Conservation (phyloP, 2,329 filamentous ascomycete genomes). For the Botryotinia narcissicola region DNA sequence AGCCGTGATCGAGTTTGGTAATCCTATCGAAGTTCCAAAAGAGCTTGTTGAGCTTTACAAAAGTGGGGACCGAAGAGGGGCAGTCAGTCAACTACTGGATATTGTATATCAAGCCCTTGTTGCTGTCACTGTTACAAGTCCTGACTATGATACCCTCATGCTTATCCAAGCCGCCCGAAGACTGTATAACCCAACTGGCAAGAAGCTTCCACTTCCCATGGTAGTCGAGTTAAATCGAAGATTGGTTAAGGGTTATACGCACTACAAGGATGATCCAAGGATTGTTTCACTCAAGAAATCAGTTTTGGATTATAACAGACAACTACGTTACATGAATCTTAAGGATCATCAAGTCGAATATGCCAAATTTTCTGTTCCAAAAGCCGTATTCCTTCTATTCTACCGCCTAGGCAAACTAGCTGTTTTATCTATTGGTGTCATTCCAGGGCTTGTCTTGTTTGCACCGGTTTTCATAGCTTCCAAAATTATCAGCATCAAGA, state of each 20-base stretch:
- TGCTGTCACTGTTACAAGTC: conserved; percentile 87
- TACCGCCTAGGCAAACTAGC: conserved; percentile 77
- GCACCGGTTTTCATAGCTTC: conserved; percentile 81
- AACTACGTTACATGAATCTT: conserved; percentile 37
- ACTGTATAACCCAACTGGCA: conserved; percentile 78
- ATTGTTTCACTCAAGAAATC: conserved; percentile 24
- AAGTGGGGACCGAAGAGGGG: conserved; percentile 77
- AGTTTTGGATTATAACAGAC: conserved; percentile 60
- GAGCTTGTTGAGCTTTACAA: conserved; percentile 85
- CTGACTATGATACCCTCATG: conserved; percentile 88
- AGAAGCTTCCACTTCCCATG: conserved; percentile 27
- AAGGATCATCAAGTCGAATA: conserved; percentile 27
- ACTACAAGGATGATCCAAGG: conserved; percentile 25
- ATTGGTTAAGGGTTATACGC: conserved; percentile 78
- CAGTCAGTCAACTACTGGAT: conserved; percentile 81
- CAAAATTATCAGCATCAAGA: conserved; percentile 69
- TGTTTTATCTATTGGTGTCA: conserved; percentile 72
- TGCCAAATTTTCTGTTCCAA: conserved; percentile 57
- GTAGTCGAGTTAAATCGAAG: conserved; percentile 76
- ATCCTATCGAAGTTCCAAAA: conserved; percentile 77
- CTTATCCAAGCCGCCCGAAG: conserved; percentile 90
- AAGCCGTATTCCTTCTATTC: conserved; percentile 63
- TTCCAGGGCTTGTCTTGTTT: conserved; percentile 85
- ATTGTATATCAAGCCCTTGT: conserved; percentile 60
- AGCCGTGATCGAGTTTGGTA: conserved; percentile 92